Evolutionary conservation across 2,329 filamentous ascomycete genomes (phyloP).

Genomic region (Epichloe coenophiala): DNA sequence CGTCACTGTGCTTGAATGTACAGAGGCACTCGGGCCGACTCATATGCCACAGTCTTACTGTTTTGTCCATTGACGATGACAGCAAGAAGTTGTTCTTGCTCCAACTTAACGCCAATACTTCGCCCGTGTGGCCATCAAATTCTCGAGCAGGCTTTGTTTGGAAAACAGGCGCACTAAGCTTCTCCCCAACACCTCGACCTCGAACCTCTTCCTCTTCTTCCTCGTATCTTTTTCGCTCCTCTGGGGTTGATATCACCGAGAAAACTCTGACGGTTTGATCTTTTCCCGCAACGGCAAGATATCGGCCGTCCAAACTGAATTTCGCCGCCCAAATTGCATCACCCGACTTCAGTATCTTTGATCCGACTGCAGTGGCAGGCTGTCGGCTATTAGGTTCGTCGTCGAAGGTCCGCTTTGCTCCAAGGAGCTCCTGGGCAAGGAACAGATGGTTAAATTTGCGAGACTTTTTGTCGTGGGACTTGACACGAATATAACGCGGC

Average conservation of each 20-base stretch:
- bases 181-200: slow-evolving; percentile 31
- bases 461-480: slow-evolving; percentile 68
- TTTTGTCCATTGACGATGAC: slow-evolving; percentile 97
- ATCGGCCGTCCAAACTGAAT: slow-evolving; percentile 85
- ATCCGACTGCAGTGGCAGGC: slow-evolving; percentile 24
- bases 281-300: slow-evolving; percentile 82
- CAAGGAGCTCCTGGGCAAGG: slow-evolving; percentile 75
- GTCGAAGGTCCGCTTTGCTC: slow-evolving; percentile 31
- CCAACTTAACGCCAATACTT: slow-evolving; percentile 88
- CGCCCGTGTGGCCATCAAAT: slow-evolving; percentile 71
- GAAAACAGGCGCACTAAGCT: slow-evolving; percentile 83
- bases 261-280: slow-evolving; percentile 79
- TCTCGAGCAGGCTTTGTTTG: slow-evolving; percentile 63
- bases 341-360: slow-evolving; percentile 28
- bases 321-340: slow-evolving; percentile 84
- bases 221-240: slow-evolving; percentile 64
- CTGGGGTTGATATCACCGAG: slow-evolving; percentile 69
- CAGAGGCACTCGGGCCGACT: slow-evolving; percentile 76
- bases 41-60: slow-evolving; percentile 86
- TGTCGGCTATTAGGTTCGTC: slow-evolving; percentile 16
- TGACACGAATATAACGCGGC: slow-evolving; percentile 80
- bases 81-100: slow-evolving; percentile 98
- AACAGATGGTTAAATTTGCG: slow-evolving; percentile 80
- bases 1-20: slow-evolving; percentile 87
- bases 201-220: slow-evolving; percentile 34